These are phyloP conservation scores for Byssoonygena ceratinophila DNA, from an alignment of 2,329 filamentous ascomycete species.

Conservation along the genomic window DNA sequence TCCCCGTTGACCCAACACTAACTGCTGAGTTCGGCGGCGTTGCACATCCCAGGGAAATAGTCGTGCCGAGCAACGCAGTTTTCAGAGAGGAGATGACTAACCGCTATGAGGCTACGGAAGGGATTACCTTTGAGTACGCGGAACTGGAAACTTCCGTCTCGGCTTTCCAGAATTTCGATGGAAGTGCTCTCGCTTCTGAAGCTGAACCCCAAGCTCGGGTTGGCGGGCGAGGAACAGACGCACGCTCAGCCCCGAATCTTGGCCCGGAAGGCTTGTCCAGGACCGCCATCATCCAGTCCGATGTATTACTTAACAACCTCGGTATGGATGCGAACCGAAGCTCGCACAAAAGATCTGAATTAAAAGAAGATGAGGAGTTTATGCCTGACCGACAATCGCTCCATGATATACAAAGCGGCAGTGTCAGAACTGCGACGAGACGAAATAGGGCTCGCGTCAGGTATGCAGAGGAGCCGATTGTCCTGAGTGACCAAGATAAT, in stretches of 20 bases:
- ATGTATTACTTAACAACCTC: conserved; percentile 15
- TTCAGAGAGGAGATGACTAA: conserved; percentile 23
- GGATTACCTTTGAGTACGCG: conserved; percentile 28
- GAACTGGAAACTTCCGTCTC: conserved; percentile 17
- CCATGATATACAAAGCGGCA: not conserved
- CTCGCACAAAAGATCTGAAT: not conserved
- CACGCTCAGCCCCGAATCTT: not conserved
- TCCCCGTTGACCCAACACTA: conserved; percentile 38
- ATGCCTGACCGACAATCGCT: conserved; percentile 15
- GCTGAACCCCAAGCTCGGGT: not conserved
- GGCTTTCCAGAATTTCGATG: not conserved
- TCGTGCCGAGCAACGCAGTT: conserved; percentile 23
- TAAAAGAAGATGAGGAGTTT: conserved; percentile 25
- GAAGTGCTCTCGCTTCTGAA: not conserved
- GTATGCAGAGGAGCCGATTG: conserved; percentile 14
- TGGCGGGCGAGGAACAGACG: not conserved
- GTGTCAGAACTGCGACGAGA: conserved; percentile 11
- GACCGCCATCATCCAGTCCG: conserved; percentile 14
- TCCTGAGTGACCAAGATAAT: conserved; percentile 11
- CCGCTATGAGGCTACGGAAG: conserved; percentile 26
- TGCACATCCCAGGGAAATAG: conserved; percentile 16
- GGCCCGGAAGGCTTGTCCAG: conserved; percentile 3
- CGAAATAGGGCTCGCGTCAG: conserved; percentile 11
- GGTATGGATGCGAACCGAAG: not conserved
- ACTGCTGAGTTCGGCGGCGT: conserved; percentile 10